Evolutionary conservation across 1,284 basidiomycete genomes (phyloP).

Genomic region (Ustilago hordei): DNA sequence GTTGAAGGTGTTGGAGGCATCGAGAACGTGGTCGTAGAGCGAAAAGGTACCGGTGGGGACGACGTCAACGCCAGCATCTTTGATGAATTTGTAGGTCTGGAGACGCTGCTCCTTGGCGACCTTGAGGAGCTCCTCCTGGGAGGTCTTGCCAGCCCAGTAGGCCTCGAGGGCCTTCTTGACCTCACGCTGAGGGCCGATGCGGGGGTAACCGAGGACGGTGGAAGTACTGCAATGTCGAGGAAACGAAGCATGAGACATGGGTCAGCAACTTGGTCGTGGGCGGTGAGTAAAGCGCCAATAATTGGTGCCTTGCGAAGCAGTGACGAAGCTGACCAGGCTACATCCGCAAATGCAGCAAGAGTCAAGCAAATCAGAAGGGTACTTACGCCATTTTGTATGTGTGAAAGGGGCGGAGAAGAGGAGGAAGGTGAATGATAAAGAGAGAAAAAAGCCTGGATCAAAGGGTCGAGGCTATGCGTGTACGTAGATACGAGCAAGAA

Average conservation of each 20-base stretch:
- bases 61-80: slow-evolving; percentile 87
- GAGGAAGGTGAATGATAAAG: slow-evolving; percentile 21
- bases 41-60: slow-evolving; percentile 98
- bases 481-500: slow-evolving; percentile 33
- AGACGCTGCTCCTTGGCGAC: slow-evolving; percentile 89
- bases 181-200: slow-evolving; percentile 95
- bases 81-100: slow-evolving; percentile 88
- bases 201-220: slow-evolving; percentile 86
- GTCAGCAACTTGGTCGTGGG: slow-evolving; percentile 3
- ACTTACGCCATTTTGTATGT: slow-evolving; percentile 48
- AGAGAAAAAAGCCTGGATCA: slow-evolving; percentile 12
- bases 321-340: neutral
- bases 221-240: slow-evolving; percentile 45
- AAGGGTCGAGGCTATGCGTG: slow-evolving; percentile 15
- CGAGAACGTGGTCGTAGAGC: slow-evolving; percentile 98
- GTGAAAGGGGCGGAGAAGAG: slow-evolving; percentile 18
- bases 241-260: neutral
- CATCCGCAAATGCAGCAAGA: neutral
- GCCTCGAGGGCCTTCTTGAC: slow-evolving; percentile 86
- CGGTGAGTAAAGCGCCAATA: neutral
- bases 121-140: slow-evolving; percentile 88
- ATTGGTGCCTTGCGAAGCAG: neutral
- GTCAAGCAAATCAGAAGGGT: neutral
- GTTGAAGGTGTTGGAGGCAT: slow-evolving; percentile 96
- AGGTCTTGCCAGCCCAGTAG: slow-evolving; percentile 95